Conservation (phyloP, 2,329 filamentous ascomycete genomes). For the Penicillium verrucosum region DNA sequence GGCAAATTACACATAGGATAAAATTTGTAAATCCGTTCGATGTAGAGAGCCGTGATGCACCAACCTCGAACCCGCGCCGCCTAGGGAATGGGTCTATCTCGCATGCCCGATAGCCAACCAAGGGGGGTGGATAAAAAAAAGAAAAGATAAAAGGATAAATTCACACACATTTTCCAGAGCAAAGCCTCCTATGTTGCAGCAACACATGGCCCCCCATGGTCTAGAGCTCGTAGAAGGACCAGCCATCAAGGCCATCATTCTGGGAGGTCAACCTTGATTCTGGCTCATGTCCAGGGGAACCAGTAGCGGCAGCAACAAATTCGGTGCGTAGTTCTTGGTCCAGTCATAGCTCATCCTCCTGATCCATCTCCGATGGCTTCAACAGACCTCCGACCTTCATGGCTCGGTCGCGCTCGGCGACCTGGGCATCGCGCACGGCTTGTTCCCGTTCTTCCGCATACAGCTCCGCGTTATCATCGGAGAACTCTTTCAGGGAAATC, state of each 20-base stretch:
- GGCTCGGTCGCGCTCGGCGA: conserved; percentile 83
- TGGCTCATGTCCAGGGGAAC: conserved; percentile 20
- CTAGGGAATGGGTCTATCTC: conserved; percentile 2
- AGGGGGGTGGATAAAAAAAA: not conserved
- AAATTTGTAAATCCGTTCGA: not conserved
- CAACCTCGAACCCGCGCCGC: conserved; percentile 1
- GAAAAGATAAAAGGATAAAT: conserved; percentile 18
- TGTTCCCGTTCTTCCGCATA: conserved; percentile 94
- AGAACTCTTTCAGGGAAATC: conserved; percentile 94
- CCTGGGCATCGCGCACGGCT: conserved; percentile 78
- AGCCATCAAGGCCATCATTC: conserved; percentile 55
- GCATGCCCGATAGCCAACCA: not conserved
- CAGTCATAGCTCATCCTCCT: conserved; percentile 81
- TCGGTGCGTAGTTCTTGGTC: conserved; percentile 64
- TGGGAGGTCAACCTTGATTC: conserved; percentile 18
- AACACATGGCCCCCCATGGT: not conserved
- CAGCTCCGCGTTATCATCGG: conserved; percentile 90
- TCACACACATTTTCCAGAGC: conserved; percentile 3
- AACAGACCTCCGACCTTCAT: conserved; percentile 94
- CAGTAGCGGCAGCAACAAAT: conserved; percentile 40
- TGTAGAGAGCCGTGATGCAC: conserved; percentile 3
- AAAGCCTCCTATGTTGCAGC: not conserved
- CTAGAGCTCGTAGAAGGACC: conserved; percentile 63
- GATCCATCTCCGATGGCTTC: conserved; percentile 94
- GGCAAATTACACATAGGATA: not conserved